Conservation (phyloP, 306 rosid genomes). For the Lupinus albus region DNA sequence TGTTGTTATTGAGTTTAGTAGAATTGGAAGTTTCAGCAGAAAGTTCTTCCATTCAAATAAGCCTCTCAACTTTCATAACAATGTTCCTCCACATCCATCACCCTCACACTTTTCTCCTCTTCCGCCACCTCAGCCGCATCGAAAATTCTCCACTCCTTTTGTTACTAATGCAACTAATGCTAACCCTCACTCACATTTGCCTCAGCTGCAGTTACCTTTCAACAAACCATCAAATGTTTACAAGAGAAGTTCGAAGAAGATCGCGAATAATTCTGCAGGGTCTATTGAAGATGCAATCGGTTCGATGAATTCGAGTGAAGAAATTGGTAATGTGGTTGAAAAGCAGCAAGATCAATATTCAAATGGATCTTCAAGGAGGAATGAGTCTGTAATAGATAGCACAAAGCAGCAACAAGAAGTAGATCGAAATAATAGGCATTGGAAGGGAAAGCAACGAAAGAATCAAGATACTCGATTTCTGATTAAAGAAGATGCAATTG, state of each 20-base stretch:
- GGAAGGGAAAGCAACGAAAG: slow-evolving; percentile 66
- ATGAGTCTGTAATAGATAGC: neutral
- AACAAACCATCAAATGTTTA: slow-evolving; percentile 13
- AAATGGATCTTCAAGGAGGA: slow-evolving; percentile 30
- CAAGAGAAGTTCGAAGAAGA: slow-evolving; percentile 32
- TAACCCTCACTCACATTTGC: slow-evolving; percentile 25
- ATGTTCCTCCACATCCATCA: slow-evolving; percentile 12
- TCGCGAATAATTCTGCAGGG: neutral
- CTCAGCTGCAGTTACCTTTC: slow-evolving; percentile 36
- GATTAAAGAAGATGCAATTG: slow-evolving; percentile 59
- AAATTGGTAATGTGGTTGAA: slow-evolving; percentile 6
- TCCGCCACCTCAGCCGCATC: neutral
- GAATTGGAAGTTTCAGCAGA: slow-evolving; percentile 64
- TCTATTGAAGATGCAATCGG: slow-evolving; percentile 41
- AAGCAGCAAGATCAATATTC: slow-evolving; percentile 26
- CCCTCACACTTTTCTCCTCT: too few species aligned
- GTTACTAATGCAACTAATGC: neutral
- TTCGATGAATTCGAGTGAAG: slow-evolving; percentile 42
- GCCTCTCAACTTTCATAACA: slow-evolving; percentile 17
- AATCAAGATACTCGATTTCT: slow-evolving; percentile 62
- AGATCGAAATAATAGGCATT: slow-evolving; percentile 43
- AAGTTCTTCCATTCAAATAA: slow-evolving; percentile 44
- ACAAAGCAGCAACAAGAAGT: slow-evolving; percentile 21
- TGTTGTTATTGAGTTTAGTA: slow-evolving; percentile 64
- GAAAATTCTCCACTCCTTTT: slow-evolving; percentile 36